Conservation (phyloP, 2,329 filamentous ascomycete genomes). For the Parastagonospora avenae region DNA sequence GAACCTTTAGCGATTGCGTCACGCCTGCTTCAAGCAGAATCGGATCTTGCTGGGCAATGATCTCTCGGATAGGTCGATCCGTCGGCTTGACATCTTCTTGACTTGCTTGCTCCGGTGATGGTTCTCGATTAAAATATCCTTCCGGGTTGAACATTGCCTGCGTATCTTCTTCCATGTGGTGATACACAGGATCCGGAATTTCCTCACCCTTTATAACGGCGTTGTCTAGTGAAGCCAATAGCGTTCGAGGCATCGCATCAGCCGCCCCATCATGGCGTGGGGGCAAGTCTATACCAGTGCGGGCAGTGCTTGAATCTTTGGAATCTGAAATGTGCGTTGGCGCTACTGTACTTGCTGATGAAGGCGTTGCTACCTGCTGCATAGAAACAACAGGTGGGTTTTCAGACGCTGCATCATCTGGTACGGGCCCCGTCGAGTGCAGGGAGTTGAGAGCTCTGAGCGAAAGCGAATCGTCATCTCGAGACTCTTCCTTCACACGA, state of each 20-base stretch:
- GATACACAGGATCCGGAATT: background rate
- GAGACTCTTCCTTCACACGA: background rate
- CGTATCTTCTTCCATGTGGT: conserved; percentile 1
- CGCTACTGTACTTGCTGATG: no score
- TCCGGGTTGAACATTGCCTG: conserved; percentile 17
- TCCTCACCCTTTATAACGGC: conserved; percentile 3
- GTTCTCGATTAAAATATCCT: conserved; percentile 21
- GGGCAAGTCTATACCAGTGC: no score
- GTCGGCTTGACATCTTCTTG: conserved; percentile 7
- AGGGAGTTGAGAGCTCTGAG: no score
- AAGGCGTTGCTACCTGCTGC: background rate
- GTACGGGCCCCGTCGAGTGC: background rate
- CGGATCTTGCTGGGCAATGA: conserved; percentile 39
- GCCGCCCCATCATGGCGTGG: no score
- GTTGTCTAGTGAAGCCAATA: background rate
- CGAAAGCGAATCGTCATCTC: background rate
- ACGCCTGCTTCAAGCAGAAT: conserved; percentile 50
- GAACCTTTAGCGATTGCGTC: conserved; percentile 42
- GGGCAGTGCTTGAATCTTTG: no score
- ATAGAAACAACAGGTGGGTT: background rate
- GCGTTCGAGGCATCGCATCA: no score
- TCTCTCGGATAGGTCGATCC: conserved; percentile 32
- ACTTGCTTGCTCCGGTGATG: conserved; percentile 8
- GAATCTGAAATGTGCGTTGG: no score
- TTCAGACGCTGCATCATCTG: background rate